These are phyloP conservation scores for Thermomyces lanuginosus DNA, from an alignment of 2,329 filamentous ascomycete species.

Conservation along the genomic window DNA sequence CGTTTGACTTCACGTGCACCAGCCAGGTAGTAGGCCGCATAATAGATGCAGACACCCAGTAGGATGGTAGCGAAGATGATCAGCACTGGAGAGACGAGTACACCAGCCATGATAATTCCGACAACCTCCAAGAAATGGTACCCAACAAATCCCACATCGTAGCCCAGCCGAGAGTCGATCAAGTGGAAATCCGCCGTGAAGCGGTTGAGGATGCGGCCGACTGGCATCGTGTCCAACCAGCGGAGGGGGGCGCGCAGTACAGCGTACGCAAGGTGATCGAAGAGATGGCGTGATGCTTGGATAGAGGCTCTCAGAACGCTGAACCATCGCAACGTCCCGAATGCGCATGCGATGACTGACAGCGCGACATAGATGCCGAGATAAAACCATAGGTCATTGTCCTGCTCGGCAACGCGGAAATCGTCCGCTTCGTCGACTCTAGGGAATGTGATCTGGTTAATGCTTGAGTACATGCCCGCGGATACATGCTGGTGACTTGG, in stretches of 20 bases:
- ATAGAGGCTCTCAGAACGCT: slow-evolving; percentile 50
- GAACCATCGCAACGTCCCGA: slow-evolving; percentile 47
- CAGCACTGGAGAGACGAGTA: slow-evolving; percentile 52
- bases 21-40: slow-evolving; percentile 47
- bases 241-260: slow-evolving; percentile 58
- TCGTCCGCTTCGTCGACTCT: neutral
- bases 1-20: slow-evolving; percentile 61
- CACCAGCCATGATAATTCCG: slow-evolving; percentile 48
- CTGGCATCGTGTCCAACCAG: slow-evolving; percentile 65
- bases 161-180: slow-evolving; percentile 51
- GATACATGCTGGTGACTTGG: slow-evolving; percentile 5
- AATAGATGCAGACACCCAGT: slow-evolving; percentile 40
- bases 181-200: slow-evolving; percentile 64
- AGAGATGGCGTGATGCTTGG: slow-evolving; percentile 51
- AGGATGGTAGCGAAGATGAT: slow-evolving; percentile 46
- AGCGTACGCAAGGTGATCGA: slow-evolving; percentile 48
- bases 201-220: slow-evolving; percentile 60
- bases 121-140: slow-evolving; percentile 46
- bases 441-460: neutral
- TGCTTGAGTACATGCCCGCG: slow-evolving; percentile 7
- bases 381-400: slow-evolving; percentile 46
- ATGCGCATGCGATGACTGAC: slow-evolving; percentile 38
- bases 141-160: slow-evolving; percentile 44
- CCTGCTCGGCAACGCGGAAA: neutral
- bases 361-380: slow-evolving; percentile 51